Conservation (phyloP, 179 eudicot species). For the Monotropa hypopitys region DNA sequence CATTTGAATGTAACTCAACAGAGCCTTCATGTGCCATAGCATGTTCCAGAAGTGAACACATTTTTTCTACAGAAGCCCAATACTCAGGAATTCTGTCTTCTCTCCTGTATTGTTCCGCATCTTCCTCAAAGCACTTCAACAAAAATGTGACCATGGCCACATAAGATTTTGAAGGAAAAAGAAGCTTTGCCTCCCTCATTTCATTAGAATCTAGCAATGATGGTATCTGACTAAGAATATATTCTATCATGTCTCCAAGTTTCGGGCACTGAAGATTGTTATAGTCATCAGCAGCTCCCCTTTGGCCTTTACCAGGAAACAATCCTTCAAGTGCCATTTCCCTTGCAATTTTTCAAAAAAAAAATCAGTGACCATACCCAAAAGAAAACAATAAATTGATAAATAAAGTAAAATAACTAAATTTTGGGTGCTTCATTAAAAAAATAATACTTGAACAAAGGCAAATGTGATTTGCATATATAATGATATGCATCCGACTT, state of each 20-base stretch:
- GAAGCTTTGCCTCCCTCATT: constrained; percentile 48
- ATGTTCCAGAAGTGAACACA: constrained; percentile 76
- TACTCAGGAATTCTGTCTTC: constrained; percentile 26
- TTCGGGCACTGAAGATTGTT: constrained; percentile 46
- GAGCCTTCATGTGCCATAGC: constrained; percentile 90
- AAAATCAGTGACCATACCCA: not conserved
- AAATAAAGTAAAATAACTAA: not conserved
- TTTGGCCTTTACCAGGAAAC: constrained; percentile 55
- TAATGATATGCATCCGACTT: not conserved
- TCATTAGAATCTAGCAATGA: constrained; percentile 38
- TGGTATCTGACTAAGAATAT: constrained; percentile 55
- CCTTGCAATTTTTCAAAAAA: constrained; percentile 24
- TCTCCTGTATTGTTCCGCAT: constrained; percentile 25
- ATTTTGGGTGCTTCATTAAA: not conserved
- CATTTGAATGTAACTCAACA: constrained; percentile 77
- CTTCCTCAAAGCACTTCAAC: constrained; percentile 77
- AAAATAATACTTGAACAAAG: not conserved
- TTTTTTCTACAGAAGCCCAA: constrained; percentile 36
- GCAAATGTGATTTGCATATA: not conserved
- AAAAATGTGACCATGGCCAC: constrained; percentile 69
- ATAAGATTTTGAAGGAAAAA: constrained; percentile 65
- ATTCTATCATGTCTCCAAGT: constrained; percentile 61
- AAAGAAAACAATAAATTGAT: constrained; percentile 2
- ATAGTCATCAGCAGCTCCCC: constrained; percentile 31
- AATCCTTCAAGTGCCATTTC: constrained; percentile 87